These are phyloP conservation scores for Candida michaelii DNA, from an alignment of 805 yeast genomes.

Conservation along the genomic window DNA sequence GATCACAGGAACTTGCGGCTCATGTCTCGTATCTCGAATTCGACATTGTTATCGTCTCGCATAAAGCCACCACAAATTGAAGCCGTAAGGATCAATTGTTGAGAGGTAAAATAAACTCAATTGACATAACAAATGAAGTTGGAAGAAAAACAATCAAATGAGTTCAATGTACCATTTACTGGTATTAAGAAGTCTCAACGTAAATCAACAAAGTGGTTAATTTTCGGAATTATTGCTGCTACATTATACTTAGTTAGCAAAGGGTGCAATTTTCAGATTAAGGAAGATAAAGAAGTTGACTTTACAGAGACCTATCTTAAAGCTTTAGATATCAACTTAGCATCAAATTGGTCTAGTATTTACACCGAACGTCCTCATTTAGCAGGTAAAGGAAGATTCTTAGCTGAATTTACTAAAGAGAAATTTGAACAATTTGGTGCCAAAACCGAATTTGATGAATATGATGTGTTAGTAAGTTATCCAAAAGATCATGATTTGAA, in stretches of 20 bases:
- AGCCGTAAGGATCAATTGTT: not conserved
- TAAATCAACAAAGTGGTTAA: not conserved
- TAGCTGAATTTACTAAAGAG: slow-evolving; percentile 50
- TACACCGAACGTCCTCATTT: slow-evolving; percentile 44
- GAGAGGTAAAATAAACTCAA: no score
- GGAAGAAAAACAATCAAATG: not conserved
- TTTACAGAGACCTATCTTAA: slow-evolving; percentile 19
- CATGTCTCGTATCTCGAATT: no score
- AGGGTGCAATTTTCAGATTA: not conserved
- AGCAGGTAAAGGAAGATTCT: slow-evolving; percentile 45
- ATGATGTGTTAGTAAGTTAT: slow-evolving; percentile 54
- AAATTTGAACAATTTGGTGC: slow-evolving; percentile 54
- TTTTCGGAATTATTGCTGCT: not conserved
- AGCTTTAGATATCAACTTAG: slow-evolving; percentile 35
- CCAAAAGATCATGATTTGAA: slow-evolving; percentile 48
- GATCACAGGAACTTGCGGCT: no score
- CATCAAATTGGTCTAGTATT: slow-evolving; percentile 42
- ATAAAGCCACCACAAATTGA: no score
- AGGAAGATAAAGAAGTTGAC: slow-evolving; percentile 5
- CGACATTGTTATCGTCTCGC: no score
- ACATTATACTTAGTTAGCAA: not conserved
- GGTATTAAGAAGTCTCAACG: not conserved
- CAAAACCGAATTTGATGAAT: slow-evolving; percentile 49
- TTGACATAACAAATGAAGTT: not conserved
- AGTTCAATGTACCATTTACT: slow-evolving; percentile 4